Conservation (phyloP, 257 asterid genomes). For the Mitragyna speciosa region DNA sequence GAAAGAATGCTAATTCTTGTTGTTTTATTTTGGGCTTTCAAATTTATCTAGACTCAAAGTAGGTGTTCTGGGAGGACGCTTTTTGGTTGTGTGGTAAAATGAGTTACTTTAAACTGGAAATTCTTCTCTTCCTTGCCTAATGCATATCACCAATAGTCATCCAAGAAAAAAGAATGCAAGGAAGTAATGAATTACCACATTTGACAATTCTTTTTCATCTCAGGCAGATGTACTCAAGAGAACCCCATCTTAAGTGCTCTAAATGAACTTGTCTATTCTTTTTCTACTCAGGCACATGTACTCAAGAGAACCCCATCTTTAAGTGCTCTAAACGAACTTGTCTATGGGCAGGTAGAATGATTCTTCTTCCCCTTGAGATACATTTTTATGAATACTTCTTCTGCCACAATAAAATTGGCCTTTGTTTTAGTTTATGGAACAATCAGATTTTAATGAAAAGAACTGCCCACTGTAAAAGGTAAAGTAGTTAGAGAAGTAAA, state of each 20-base stretch:
- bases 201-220: conserved; percentile 22
- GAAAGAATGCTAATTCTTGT: not conserved
- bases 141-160: not conserved
- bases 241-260: conserved; percentile 88
- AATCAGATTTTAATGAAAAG: conserved; percentile 1
- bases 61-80: not conserved
- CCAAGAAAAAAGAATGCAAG: not conserved
- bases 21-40: not conserved
- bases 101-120: not conserved
- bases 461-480: not conserved
- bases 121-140: not conserved
- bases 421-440: conserved; percentile 19
- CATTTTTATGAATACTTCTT: conserved; percentile 3
- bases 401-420: conserved; percentile 20
- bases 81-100: not conserved
- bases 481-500: conserved; percentile 8
- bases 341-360: conserved; percentile 77
- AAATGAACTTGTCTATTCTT: conserved; percentile 72
- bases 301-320: conserved; percentile 84
- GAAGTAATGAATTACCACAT: not conserved
- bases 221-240: conserved; percentile 81
- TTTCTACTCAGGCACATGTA: conserved; percentile 61
- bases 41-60: not conserved
- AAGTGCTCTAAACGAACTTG: conserved; percentile 79
- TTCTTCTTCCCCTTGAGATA: conserved; percentile 12